Base-by-base conservation (phyloP, 352 stramenopile genomes). In the Phytophthora palmivora region DNA sequence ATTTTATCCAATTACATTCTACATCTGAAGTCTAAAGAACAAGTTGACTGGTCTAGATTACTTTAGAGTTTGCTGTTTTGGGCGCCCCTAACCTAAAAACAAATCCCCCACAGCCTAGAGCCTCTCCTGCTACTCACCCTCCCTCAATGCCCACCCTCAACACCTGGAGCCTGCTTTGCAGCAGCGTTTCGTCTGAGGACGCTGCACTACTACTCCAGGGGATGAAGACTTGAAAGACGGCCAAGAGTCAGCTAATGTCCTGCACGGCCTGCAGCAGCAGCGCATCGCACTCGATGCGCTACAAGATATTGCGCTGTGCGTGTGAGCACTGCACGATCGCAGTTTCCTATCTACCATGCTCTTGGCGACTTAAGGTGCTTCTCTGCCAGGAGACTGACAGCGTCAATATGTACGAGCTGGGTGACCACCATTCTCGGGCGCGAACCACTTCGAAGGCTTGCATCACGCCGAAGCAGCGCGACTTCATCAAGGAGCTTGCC, bases 231-330 rank as follows among this genome's bases (percentile, higher is more conserved):
- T 58, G 38, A 9, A 52, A 48, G 43, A 47, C 42, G 0, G 21
- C 7, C 11, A 65, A 51, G 47, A 58, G 57, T 22, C 46, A 65
- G 4, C 46, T 58, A 1, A 49, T 52, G 26, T 32, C 46, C 2
- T 64, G 56, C 39, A 48, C 30, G 10, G 6, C 47, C 6, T 65
- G 56, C 30, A 33, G 12, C 37, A 38, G n/a, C 37, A 26, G 37
- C 15, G 21, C 12, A 14, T 33, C 47, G 2, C 58, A 54, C 37
- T 59, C 33, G 6, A 65, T 58, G 47, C 32, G 28, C 9, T 58
- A 58, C 41, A 53, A 58, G 15, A 6, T 53, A 7, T 22, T 48
- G 39, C 42, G 22, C 11, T 66, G 48, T 4, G 45, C 39, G 0
- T 58, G 47, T 42, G 48, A 65, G 32, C 24, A 59, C n/a, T 55